Percentiles rank a stretch among this genome's conserved stretches.
These are phyloP conservation scores for Mortierella hygrophila DNA, from an alignment of 192 early-diverging fungal species.

Conservation along the genomic window DNA sequence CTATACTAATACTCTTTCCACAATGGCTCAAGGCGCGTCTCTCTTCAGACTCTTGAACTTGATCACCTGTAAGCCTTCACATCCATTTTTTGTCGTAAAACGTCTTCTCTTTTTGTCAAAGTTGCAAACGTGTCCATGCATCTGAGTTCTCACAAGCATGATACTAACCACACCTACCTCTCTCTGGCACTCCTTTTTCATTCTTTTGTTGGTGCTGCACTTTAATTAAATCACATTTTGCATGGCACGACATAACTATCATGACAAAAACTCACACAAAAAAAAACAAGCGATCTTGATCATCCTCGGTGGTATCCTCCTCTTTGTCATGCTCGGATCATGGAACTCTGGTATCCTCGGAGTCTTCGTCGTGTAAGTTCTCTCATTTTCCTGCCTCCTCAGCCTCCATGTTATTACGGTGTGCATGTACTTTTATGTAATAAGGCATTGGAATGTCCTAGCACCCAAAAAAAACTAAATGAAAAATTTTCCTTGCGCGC, in stretches of 20 bases:
- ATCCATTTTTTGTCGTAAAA: not conserved
- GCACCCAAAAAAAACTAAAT: not conserved
- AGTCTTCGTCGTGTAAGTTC: conserved; percentile 22
- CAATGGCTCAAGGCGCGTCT: conserved; percentile 47
- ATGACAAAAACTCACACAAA: not conserved
- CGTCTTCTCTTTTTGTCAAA: not conserved
- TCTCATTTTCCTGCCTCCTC: not conserved
- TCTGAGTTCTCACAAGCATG: too few relatives aligned
- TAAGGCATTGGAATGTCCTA: not conserved
- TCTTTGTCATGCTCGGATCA: conserved; percentile 32
- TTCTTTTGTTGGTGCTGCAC: too few relatives aligned
- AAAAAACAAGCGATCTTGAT: conserved; percentile 25
- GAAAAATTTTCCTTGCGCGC: not conserved
- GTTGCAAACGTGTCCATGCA: not conserved
- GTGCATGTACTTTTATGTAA: not conserved
- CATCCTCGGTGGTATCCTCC: conserved; percentile 38
- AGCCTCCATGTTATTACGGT: not conserved
- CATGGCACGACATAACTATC: too few relatives aligned
- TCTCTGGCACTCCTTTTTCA: too few relatives aligned
- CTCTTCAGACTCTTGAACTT: conserved; percentile 51
- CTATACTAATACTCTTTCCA: conserved; percentile 6
- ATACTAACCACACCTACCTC: too few relatives aligned
- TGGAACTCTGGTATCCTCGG: conserved; percentile 53
- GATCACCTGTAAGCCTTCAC: conserved; percentile 18
- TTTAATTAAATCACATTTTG: too few relatives aligned